Conservation (phyloP, 148 eudicot species). For the Oxyria digyna region DNA sequence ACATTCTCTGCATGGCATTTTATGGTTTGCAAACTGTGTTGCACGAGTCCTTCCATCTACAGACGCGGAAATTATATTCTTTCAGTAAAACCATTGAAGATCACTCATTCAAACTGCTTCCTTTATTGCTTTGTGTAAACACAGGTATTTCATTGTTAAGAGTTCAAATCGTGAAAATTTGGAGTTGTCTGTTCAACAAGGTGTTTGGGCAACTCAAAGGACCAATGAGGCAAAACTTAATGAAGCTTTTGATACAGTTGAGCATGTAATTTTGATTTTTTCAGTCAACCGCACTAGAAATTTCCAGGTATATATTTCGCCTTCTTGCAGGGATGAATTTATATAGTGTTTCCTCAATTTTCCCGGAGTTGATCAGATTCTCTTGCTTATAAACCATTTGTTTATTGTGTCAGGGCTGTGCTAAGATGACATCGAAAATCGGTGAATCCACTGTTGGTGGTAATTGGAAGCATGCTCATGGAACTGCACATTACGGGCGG, state of each 20-base stretch:
- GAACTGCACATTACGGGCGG: constrained; percentile 95
- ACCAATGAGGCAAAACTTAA: constrained; percentile 96
- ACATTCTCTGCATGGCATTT: neutral
- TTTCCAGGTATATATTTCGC: constrained; percentile 64
- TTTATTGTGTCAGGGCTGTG: constrained; percentile 67
- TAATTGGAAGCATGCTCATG: constrained; percentile 97
- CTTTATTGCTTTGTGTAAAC: constrained; percentile 16
- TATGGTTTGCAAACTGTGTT: constrained; percentile 1
- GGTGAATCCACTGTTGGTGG: constrained; percentile 89
- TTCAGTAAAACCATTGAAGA: neutral
- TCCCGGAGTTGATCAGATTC: neutral
- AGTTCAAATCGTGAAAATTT: constrained; percentile 96
- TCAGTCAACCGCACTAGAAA: constrained; percentile 92
- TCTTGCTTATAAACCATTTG: neutral
- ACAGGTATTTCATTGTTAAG: constrained; percentile 96
- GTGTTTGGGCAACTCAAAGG: constrained; percentile 99
- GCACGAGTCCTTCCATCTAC: neutral
- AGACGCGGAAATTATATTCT: neutral
- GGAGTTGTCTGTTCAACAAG: constrained; percentile 96
- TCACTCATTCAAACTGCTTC: constrained; percentile 12
- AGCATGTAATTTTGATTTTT: constrained; percentile 85
- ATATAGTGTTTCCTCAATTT: neutral
- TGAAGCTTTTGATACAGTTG: constrained; percentile 96
- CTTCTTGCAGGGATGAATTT: neutral
- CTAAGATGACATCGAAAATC: constrained; percentile 89